These are phyloP conservation scores for Leucocoprinus leucothites DNA, from an alignment of 768 basidiomycete genomes.

Conservation along the genomic window DNA sequence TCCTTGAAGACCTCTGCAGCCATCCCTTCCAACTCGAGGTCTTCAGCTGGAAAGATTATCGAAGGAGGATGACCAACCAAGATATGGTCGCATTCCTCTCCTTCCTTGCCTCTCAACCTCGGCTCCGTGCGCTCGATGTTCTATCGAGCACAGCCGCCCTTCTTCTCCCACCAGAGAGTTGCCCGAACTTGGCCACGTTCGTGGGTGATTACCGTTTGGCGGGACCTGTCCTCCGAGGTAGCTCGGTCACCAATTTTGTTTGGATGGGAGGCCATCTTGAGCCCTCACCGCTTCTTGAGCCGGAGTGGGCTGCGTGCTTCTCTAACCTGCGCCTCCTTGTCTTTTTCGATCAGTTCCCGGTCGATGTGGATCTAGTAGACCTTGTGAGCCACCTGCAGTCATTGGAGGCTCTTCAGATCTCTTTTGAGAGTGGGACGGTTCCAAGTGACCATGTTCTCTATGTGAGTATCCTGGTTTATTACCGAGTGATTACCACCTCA, in stretches of 20 bases:
- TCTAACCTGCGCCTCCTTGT: slow-evolving; percentile 5
- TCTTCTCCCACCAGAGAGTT: neutral
- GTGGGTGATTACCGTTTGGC: neutral
- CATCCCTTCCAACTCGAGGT: slow-evolving; percentile 2
- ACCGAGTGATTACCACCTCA: neutral
- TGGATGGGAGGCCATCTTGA: too few relatives aligned
- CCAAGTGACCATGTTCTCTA: neutral
- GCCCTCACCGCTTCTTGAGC: too few relatives aligned
- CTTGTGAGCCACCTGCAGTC: neutral
- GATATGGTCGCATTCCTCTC: neutral
- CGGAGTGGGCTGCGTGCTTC: too few relatives aligned
- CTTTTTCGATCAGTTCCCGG: neutral
- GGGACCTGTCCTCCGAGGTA: neutral
- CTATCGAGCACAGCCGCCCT: neutral
- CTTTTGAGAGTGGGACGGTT: neutral
- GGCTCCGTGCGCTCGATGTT: slow-evolving; percentile 4
- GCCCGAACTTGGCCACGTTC: slow-evolving; percentile 5
- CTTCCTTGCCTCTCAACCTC: slow-evolving; percentile 4
- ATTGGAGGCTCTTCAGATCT: slow-evolving; percentile 7
- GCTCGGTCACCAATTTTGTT: slow-evolving; percentile 1
- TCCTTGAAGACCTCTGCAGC: neutral
- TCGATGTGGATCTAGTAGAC: neutral
- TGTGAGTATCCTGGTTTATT: neutral
- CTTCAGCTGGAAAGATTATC: slow-evolving; percentile 6
- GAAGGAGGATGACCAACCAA: neutral